Evolutionary conservation across 192 early-diverging fungal genomes (phyloP).

Genomic region (Funneliformis mosseae): DNA sequence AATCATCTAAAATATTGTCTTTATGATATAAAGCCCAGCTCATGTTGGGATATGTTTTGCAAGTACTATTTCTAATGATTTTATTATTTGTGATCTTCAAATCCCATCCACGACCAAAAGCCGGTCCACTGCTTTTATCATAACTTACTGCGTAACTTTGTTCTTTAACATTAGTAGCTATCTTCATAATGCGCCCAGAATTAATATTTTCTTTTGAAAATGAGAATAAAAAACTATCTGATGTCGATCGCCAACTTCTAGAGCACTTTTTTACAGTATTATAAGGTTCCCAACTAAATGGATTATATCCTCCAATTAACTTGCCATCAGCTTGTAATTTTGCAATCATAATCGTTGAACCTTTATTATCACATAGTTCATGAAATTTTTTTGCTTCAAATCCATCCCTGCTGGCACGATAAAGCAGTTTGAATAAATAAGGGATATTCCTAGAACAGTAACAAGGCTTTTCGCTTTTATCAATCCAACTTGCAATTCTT

Average conservation of each 20-base stretch:
- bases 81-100: not conserved
- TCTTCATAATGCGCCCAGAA: not conserved
- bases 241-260: no score
- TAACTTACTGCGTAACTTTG: not conserved
- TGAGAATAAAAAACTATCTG: constrained; percentile 5
- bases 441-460: not conserved
- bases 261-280: not conserved
- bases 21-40: no score
- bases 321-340: not conserved
- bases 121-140: not conserved
- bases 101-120: not conserved
- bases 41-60: no score
- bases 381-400: not conserved
- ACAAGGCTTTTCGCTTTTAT: not conserved
- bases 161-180: not conserved
- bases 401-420: not conserved
- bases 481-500: not conserved
- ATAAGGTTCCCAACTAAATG: not conserved
- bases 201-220: not conserved
- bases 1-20: no score
- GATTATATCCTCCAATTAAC: not conserved
- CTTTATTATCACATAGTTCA: not conserved
- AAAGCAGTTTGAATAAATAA: not conserved
- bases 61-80: no score
- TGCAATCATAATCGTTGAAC: not conserved